Evolutionary conservation across 768 basidiomycete genomes (phyloP).

Genomic region (Lactarius sp.): DNA sequence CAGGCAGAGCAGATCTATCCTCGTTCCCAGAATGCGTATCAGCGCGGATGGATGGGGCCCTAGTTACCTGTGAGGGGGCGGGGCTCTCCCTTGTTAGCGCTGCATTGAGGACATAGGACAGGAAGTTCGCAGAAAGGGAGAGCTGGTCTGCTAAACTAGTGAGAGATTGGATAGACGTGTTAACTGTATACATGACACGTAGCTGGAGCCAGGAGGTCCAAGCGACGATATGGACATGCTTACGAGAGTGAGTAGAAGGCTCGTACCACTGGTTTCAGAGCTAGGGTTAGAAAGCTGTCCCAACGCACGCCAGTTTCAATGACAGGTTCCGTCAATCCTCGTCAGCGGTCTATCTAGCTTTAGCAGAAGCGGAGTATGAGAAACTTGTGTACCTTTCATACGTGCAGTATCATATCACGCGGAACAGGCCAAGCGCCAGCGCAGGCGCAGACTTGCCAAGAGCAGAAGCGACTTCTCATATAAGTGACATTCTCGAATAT

Average conservation of each 20-base stretch:
- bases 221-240: conserved; percentile 55
- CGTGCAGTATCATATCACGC: conserved; percentile 50
- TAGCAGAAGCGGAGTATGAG: background rate
- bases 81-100: conserved; percentile 89
- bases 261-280: conserved; percentile 69
- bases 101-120: conserved; percentile 54
- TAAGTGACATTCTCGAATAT: conserved; percentile 46
- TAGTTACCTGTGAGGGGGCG: conserved; percentile 63
- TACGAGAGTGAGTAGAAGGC: conserved; percentile 56
- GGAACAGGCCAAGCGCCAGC: conserved; percentile 64
- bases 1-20: conserved; percentile 88
- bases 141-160: conserved; percentile 61
- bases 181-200: conserved; percentile 26
- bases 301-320: no score
- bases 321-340: conserved; percentile 73
- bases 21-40: conserved; percentile 27
- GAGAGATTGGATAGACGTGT: background rate
- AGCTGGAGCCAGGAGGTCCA: conserved; percentile 59
- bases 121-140: no score
- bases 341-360: conserved; percentile 1
- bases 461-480: conserved; percentile 47
- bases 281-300: conserved; percentile 98
- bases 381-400: conserved; percentile 80
- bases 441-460: conserved; percentile 62
- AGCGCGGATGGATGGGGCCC: background rate